Evolutionary conservation across 192 early-diverging fungal species (phyloP).

Genomic region (Linnemannia schmuckeri): DNA sequence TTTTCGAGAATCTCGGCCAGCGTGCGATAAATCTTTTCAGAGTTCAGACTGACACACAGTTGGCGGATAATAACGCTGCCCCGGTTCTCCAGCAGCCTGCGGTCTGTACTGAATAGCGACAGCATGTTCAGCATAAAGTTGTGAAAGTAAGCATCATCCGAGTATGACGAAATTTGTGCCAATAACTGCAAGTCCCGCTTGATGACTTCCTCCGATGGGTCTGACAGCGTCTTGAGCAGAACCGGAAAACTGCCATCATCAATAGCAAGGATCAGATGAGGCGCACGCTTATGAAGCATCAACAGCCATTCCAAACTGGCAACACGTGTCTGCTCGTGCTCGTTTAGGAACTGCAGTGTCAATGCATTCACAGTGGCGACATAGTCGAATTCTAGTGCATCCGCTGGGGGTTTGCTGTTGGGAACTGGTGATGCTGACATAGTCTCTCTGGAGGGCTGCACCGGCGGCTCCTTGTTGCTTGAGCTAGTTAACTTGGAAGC

Average conservation of each 20-base stretch:
- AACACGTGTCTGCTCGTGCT: constrained; percentile 93
- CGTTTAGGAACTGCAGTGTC: constrained; percentile 83
- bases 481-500: constrained; percentile 37
- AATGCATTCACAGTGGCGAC: constrained; percentile 84
- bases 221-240: constrained; percentile 92
- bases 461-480: constrained; percentile 14
- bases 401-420: constrained; percentile 13
- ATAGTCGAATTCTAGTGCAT: constrained; percentile 79
- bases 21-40: constrained; percentile 91
- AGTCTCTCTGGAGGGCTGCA: constrained; percentile 5
- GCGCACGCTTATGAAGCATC: constrained; percentile 96
- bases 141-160: constrained; percentile 88
- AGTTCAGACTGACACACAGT: constrained; percentile 89
- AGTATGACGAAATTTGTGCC: constrained; percentile 92
- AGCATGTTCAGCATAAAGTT: constrained; percentile 93
- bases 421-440: constrained; percentile 5
- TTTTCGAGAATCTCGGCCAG: constrained; percentile 90
- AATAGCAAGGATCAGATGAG: constrained; percentile 86
- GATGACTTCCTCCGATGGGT: constrained; percentile 95
- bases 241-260: constrained; percentile 91
- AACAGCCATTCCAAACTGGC: constrained; percentile 96
- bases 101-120: constrained; percentile 90
- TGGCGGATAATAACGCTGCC: constrained; percentile 95
- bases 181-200: constrained; percentile 92
- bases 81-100: constrained; percentile 88